Base-by-base conservation (phyloP, 345 rosid genomes). In the Citrus reticulata region DNA sequence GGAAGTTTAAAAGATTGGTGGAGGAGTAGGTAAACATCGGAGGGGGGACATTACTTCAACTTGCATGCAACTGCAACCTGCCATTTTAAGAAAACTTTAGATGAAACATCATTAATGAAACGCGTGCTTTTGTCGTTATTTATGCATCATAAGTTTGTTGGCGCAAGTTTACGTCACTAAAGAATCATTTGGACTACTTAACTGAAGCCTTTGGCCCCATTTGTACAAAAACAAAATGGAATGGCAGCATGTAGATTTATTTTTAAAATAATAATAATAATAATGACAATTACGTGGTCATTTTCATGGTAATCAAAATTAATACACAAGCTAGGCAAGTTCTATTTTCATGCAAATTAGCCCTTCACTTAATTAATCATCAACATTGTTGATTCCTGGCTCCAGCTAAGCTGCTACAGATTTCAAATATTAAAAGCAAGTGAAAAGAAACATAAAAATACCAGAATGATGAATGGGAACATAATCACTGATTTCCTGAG, bases 121-220 rank as follows among this genome's bases (percentile, higher is more conserved):
- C 4, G 66, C 66, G 10, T 66, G 49, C 51, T 34, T 37, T 67
- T 67, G 6, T 37, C 20, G 16, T 14, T 5, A n/a, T 25, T 11
- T 7, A 5, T 39, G 24, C 9, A 2, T 9, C 10, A 72, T 9
- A 22, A 19, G 59, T 29, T 40, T 9, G 55, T 5, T 60, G 63
- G 46, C n/a, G 25, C 3, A 74, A 74, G 68, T 40, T 61, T 40
- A 42, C 77, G 62, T 40, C 59, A 57, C 16, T 0, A 13, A 9
- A 27, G 70, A 75, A 75, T 75, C 70, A 19, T 63, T 75, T 17
- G 69, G 69, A 75, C 60, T 22, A 74, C 77, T 11, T 6, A 16
- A 74, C 4, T 17, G 1, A 17, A 54, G 22, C 22, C 61, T 46
- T 51, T 70, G 37, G 34, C 37, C 34, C 37, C 37, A 27, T 2